phyloP scores from a whole-genome alignment of 208 protist genomes.

The Leishmania gerbilli region DNA sequence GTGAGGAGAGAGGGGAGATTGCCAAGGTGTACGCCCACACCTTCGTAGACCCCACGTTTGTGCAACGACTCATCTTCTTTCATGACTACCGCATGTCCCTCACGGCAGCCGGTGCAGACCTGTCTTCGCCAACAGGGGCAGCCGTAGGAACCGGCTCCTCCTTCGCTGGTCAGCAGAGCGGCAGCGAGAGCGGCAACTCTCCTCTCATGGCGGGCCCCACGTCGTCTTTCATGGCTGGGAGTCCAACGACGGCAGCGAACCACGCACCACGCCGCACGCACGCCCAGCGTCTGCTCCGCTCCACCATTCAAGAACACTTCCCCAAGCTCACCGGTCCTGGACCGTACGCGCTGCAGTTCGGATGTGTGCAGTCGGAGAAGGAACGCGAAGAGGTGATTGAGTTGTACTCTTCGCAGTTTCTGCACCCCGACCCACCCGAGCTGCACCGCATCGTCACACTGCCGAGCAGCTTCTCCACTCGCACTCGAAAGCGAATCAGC shows the following conservation, averaged over 20 bases:
- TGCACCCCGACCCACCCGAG: slow-evolving; percentile 76
- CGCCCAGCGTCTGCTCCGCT: slow-evolving; percentile 76
- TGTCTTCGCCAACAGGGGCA: neutral
- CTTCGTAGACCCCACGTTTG: slow-evolving; percentile 75
- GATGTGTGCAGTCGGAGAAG: slow-evolving; percentile 57
- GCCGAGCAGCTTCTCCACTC: slow-evolving; percentile 68
- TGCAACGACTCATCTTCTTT: slow-evolving; percentile 71
- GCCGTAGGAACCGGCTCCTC: slow-evolving; percentile 1
- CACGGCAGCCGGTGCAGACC: neutral
- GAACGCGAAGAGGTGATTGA: slow-evolving; percentile 70
- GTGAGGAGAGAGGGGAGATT: slow-evolving; percentile 68
- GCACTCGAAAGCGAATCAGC: slow-evolving; percentile 66
- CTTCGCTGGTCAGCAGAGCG: neutral
- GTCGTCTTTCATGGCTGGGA: slow-evolving; percentile 13
- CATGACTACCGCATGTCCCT: slow-evolving; percentile 41
- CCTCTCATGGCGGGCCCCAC: slow-evolving; percentile 10
- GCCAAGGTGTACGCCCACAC: slow-evolving; percentile 68
- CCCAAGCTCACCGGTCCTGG: slow-evolving; percentile 64
- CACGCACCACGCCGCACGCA: slow-evolving; percentile 48
- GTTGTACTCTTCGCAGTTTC: slow-evolving; percentile 85
- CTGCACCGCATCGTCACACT: slow-evolving; percentile 69
- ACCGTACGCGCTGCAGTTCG: slow-evolving; percentile 72
- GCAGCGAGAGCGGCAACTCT: neutral
- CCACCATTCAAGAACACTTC: slow-evolving; percentile 82
- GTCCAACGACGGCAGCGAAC: slow-evolving; percentile 3